These are phyloP conservation scores for Acanthamoeba lenticulata DNA, from an alignment of 208 protist species.

Conservation along the genomic window DNA sequence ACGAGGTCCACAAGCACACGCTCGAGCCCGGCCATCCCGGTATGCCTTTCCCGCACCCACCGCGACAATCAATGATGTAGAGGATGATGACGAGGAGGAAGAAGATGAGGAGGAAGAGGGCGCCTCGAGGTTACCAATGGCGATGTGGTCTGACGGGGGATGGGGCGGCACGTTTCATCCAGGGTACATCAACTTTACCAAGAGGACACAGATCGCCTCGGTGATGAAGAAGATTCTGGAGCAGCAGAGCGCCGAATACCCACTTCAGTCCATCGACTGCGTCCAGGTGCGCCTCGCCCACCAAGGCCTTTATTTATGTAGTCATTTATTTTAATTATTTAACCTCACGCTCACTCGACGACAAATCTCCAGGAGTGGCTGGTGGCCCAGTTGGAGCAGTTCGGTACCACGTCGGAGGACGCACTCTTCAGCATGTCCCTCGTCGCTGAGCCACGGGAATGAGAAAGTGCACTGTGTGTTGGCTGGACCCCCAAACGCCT, in stretches of 20 bases:
- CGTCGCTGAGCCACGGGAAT: constrained; percentile 9
- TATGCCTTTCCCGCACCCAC: not conserved
- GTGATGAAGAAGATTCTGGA: constrained; percentile 19
- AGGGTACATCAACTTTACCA: constrained; percentile 19
- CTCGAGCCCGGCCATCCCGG: not conserved
- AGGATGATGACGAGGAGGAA: too few species aligned
- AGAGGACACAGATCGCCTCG: not conserved
- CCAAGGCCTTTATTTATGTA: too few species aligned
- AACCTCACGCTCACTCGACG: not conserved
- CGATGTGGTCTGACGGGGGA: too few species aligned
- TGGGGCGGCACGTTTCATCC: not conserved
- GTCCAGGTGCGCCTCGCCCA: not conserved
- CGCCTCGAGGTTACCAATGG: too few species aligned
- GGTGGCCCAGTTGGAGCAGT: constrained; percentile 28
- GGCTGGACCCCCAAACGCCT: too few species aligned
- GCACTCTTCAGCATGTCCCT: constrained; percentile 18
- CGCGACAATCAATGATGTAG: too few species aligned
- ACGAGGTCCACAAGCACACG: constrained; percentile 16
- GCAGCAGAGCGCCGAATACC: not conserved
- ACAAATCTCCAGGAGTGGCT: not conserved
- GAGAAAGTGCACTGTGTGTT: not conserved
- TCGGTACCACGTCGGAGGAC: not conserved
- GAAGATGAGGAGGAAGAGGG: too few species aligned
- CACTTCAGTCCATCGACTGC: not conserved
- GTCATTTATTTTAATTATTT: too few species aligned